Evolutionary conservation across 805 yeast genomes (phyloP).

Genomic region (Candida odintsovae): DNA sequence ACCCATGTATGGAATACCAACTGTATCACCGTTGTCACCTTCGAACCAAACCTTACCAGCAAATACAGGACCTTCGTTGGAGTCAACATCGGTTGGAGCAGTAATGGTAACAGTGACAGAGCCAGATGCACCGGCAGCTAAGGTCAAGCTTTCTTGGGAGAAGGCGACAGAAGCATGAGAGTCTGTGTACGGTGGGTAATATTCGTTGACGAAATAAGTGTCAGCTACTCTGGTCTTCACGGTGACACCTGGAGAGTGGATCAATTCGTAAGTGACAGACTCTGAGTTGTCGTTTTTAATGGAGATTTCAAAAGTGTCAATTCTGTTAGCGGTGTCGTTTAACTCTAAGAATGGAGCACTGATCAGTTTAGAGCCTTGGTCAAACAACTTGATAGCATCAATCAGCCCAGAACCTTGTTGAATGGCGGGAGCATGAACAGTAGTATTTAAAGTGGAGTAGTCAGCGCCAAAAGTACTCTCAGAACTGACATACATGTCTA

Average conservation of each 20-base stretch:
- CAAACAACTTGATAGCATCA: slow-evolving; percentile 8
- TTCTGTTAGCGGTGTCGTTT: slow-evolving; percentile 12
- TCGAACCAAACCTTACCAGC: slow-evolving; percentile 9
- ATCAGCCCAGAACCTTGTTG: slow-evolving; percentile 16
- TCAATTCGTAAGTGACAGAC: slow-evolving; percentile 7
- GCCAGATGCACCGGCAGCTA: slow-evolving; percentile 11
- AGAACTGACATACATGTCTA: neutral
- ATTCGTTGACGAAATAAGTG: neutral
- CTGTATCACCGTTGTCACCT: slow-evolving; percentile 13
- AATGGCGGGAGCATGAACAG: slow-evolving; percentile 7
- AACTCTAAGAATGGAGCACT: slow-evolving; percentile 8
- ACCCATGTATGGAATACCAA: slow-evolving; percentile 16
- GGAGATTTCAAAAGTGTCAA: slow-evolving; percentile 8
- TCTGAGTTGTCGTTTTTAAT: slow-evolving; percentile 6
- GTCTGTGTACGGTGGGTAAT: slow-evolving; percentile 7
- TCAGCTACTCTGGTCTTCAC: slow-evolving; percentile 2
- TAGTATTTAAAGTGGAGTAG: neutral
- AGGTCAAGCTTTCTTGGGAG: slow-evolving; percentile 1
- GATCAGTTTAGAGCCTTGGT: slow-evolving; percentile 4
- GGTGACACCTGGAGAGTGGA: slow-evolving; percentile 7
- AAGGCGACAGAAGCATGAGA: slow-evolving; percentile 5
- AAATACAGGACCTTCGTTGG: slow-evolving; percentile 4
- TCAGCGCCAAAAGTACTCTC: neutral
- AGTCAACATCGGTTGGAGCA: slow-evolving; percentile 1
- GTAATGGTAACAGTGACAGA: slow-evolving; percentile 7